phyloP scores from a whole-genome alignment of 306 rosid species.

The Prunus armeniaca region DNA sequence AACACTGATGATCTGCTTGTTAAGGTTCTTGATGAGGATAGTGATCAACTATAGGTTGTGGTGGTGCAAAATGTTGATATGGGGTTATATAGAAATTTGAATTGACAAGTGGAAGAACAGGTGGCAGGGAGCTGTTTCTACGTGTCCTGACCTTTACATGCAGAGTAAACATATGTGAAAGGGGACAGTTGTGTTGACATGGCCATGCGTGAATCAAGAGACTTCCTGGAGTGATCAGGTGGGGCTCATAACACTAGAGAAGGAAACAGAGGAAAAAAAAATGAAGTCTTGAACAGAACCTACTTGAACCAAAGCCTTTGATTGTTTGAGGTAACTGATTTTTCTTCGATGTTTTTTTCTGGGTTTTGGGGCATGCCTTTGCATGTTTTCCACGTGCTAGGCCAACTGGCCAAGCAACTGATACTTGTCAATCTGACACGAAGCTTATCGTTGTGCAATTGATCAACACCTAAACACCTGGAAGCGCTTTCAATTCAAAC shows the following conservation, averaged over 20 bases:
- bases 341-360: no score
- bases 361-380: constrained; percentile 4
- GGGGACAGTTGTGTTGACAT: constrained; percentile 10
- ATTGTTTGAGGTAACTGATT: no score
- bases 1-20: background rate
- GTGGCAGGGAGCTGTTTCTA: constrained; percentile 26
- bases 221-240: background rate
- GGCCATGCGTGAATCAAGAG: constrained; percentile 11
- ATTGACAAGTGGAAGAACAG: constrained; percentile 29
- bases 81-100: background rate
- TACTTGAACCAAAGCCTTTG: background rate
- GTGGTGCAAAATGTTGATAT: background rate
- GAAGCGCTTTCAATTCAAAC: background rate
- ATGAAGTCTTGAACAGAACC: background rate
- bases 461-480: constrained; percentile 23
- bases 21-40: no score
- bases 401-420: constrained; percentile 1
- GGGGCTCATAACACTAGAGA: background rate
- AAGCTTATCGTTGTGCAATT: background rate
- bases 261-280: background rate
- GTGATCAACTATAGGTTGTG: background rate
- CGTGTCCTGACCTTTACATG: constrained; percentile 10
- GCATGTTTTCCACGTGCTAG: constrained; percentile 66
- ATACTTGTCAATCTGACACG: constrained; percentile 32
- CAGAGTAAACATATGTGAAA: constrained; percentile 13